Evolutionary conservation across 2,329 filamentous ascomycete genomes (phyloP).

Genomic region (Ophiostoma pallidulum): DNA sequence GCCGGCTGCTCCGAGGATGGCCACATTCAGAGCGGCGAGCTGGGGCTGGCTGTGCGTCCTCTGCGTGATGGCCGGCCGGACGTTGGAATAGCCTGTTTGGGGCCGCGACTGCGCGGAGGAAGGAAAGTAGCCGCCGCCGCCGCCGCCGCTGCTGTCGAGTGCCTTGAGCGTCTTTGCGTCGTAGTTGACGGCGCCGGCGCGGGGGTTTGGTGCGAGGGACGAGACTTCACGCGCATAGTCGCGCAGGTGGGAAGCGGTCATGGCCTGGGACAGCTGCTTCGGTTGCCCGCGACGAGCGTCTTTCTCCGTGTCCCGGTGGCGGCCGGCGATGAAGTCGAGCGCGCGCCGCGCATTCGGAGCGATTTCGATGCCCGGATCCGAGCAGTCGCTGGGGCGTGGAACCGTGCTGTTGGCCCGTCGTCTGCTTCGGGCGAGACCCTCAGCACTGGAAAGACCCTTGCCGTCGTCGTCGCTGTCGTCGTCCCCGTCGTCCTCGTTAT

Average conservation of each 20-base stretch:
- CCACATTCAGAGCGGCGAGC: slow-evolving; percentile 32
- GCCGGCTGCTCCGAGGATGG: slow-evolving; percentile 17
- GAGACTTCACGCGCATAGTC: too few species aligned
- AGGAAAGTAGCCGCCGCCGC: slow-evolving; percentile 22
- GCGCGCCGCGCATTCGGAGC: slow-evolving; percentile 39
- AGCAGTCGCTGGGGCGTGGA: neutral
- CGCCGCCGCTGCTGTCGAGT: too few species aligned
- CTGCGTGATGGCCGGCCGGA: slow-evolving; percentile 33
- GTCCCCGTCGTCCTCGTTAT: slow-evolving; percentile 3
- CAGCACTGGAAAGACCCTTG: too few species aligned
- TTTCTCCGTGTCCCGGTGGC: slow-evolving; percentile 24
- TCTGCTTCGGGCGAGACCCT: too few species aligned
- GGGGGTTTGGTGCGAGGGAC: neutral
- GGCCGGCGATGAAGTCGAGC: slow-evolving; percentile 40
- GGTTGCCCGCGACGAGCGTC: slow-evolving; percentile 8
- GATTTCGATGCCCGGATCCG: slow-evolving; percentile 23
- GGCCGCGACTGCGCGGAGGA: slow-evolving; percentile 30
- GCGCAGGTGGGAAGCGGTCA: neutral
- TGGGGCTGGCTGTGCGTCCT: slow-evolving; percentile 41
- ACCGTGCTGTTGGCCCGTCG: slow-evolving; percentile 3
- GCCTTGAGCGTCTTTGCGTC: slow-evolving; percentile 26
- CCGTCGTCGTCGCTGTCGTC: slow-evolving; percentile 14
- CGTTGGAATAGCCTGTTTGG: slow-evolving; percentile 44
- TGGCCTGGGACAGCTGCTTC: slow-evolving; percentile 13
- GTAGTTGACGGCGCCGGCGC: slow-evolving; percentile 21